These are phyloP conservation scores for Entonaema liquescens DNA, from an alignment of 495 filamentous ascomycete genomes.

Conservation along the genomic window DNA sequence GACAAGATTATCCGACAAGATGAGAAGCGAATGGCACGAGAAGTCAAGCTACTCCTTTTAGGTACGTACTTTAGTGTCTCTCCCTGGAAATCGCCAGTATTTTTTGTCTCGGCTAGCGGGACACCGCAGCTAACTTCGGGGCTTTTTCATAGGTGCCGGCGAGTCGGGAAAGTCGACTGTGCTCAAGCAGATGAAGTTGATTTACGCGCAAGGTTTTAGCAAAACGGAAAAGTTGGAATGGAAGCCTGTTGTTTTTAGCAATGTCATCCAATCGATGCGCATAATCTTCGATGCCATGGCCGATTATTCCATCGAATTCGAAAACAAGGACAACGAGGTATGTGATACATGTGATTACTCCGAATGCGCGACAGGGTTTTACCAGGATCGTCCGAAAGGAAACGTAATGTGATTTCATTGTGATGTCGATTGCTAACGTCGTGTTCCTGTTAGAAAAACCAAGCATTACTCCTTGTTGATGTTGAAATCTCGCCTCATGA, in stretches of 20 bases:
- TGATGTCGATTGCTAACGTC: constrained; percentile 22
- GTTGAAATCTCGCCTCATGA: constrained; percentile 82
- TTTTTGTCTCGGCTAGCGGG: constrained; percentile 35
- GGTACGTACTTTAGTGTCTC: constrained; percentile 60
- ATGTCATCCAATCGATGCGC: constrained; percentile 87
- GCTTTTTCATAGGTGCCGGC: constrained; percentile 75
- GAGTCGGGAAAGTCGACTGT: constrained; percentile 99
- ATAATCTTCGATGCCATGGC: constrained; percentile 94
- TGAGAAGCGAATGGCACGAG: constrained; percentile 79
- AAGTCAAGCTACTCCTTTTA: constrained; percentile 84
- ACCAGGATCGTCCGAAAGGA: constrained; percentile 39
- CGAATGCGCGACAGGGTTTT: constrained; percentile 13
- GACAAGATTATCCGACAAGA: constrained; percentile 80
- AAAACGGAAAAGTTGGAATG: constrained; percentile 91
- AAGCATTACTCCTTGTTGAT: constrained; percentile 64
- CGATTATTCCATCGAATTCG: constrained; percentile 78
- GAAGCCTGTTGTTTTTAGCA: constrained; percentile 92
- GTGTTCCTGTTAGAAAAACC: constrained; percentile 54
- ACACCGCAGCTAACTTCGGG: constrained; percentile 41
- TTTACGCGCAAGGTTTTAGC: constrained; percentile 92
- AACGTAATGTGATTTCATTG: not conserved
- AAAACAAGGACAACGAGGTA: constrained; percentile 81
- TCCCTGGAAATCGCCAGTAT: constrained; percentile 17
- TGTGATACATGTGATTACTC: constrained; percentile 48
- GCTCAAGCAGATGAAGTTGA: constrained; percentile 99